A percentile compares a stretch with the other conserved stretches of the same genome.
Evolutionary conservation across 2,329 filamentous ascomycete species (phyloP).

Genomic region (Aureobasidium zeae): DNA sequence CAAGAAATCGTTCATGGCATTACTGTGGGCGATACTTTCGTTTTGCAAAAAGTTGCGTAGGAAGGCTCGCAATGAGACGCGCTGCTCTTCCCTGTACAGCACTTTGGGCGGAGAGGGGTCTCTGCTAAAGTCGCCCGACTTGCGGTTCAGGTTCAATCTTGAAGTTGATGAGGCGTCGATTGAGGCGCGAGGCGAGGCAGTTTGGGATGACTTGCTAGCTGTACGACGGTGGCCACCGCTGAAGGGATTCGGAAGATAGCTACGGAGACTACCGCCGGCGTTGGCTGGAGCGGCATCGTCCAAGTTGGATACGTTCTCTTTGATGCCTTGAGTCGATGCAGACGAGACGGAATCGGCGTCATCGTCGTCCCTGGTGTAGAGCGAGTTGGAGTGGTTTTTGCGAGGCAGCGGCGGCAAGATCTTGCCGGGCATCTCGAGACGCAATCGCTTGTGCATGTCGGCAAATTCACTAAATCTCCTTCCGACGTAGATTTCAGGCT

Average conservation of each 20-base stretch:
- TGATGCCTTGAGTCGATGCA: constrained; percentile 53
- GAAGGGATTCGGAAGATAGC: constrained; percentile 30
- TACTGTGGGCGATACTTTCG: constrained; percentile 70
- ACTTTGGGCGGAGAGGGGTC: constrained; percentile 31
- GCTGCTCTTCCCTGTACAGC: constrained; percentile 78
- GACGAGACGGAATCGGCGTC: constrained; percentile 77
- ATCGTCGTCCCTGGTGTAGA: constrained; percentile 46
- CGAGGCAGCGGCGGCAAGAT: constrained; percentile 76
- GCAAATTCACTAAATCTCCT: constrained; percentile 83
- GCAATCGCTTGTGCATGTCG: constrained; percentile 67
- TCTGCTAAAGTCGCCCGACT: constrained; percentile 19
- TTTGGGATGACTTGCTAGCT: constrained; percentile 18
- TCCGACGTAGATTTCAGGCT: constrained; percentile 69
- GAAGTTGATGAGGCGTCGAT: constrained; percentile 23
- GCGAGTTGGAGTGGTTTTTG: constrained; percentile 78
- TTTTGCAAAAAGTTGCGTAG: constrained; percentile 80
- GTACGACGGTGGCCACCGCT: constrained; percentile 18
- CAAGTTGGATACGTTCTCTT: constrained; percentile 8
- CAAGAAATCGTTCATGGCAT: constrained; percentile 76
- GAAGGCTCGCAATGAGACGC: constrained; percentile 84
- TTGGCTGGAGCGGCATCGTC: constrained; percentile 15
- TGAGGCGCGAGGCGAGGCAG: constrained; percentile 26
- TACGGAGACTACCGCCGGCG: constrained; percentile 30
- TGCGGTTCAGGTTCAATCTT: constrained; percentile 19
- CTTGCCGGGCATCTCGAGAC: constrained; percentile 81